phyloP scores from a whole-genome alignment of 805 yeast genomes.

The Candida boidinii region DNA sequence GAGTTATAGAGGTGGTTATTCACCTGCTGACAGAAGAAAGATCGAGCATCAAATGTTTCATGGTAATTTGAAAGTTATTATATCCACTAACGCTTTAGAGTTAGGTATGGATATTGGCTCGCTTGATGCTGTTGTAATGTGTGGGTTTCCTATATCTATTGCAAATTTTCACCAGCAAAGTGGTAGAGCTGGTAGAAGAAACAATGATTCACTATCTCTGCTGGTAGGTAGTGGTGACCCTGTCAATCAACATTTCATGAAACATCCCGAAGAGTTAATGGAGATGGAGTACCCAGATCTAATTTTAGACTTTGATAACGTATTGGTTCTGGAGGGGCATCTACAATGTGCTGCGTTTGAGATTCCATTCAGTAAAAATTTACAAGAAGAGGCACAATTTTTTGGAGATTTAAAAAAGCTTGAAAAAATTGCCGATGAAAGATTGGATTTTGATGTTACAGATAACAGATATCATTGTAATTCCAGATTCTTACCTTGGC shows the following conservation, averaged over 20 bases:
- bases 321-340: conserved; percentile 67
- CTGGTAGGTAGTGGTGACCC: conserved; percentile 80
- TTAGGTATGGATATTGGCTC: conserved; percentile 93
- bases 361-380: conserved; percentile 42
- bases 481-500: conserved; percentile 69
- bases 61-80: conserved; percentile 76
- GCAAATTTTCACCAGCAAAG: conserved; percentile 91
- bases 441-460: conserved; percentile 32
- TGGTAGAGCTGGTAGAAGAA: conserved; percentile 94
- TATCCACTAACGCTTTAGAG: conserved; percentile 93
- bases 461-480: conserved; percentile 45
- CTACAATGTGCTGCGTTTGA: conserved; percentile 94
- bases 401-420: conserved; percentile 34
- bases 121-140: conserved; percentile 82
- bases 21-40: conserved; percentile 74
- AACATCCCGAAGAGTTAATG: conserved; percentile 53
- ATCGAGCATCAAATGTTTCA: conserved; percentile 88
- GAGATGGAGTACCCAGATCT: conserved; percentile 48
- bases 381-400: conserved; percentile 45
- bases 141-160: conserved; percentile 87
- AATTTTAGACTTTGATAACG: conserved; percentile 52
- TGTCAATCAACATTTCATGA: conserved; percentile 76
- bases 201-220: conserved; percentile 74
- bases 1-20: conserved; percentile 95
- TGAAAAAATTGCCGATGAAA: conserved; percentile 20